Evolutionary conservation across 2,329 filamentous ascomycete genomes (phyloP).

Genomic region (Scleromitrula shiraiana): DNA sequence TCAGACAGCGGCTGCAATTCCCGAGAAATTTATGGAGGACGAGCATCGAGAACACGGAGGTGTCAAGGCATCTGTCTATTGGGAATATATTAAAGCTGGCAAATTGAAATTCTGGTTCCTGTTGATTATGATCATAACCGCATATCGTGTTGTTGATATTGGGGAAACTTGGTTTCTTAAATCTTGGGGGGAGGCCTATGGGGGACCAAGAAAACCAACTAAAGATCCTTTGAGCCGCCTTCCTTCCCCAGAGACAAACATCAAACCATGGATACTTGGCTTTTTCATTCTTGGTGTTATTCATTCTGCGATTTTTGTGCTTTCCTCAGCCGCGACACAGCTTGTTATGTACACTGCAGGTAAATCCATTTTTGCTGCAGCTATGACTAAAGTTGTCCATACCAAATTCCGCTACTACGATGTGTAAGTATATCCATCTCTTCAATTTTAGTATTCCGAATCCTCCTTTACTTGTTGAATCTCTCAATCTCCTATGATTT

Average conservation of each 20-base stretch:
- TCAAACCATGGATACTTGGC: constrained; percentile 65
- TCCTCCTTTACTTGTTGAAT: too few species aligned
- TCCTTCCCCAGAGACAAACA: constrained; percentile 58
- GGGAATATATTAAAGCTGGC: constrained; percentile 78
- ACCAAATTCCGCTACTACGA: constrained; percentile 90
- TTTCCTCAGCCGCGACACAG: constrained; percentile 60
- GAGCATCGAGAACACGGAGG: constrained; percentile 67
- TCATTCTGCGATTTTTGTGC: constrained; percentile 50
- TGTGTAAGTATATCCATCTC: too few species aligned
- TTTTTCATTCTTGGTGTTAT: constrained; percentile 59
- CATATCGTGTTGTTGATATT: constrained; percentile 58
- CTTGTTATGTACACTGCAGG: constrained; percentile 75
- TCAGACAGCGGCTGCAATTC: constrained; percentile 37
- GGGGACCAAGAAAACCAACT: constrained; percentile 26
- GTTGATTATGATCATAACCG: constrained; percentile 52
- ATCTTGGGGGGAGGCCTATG: constrained; percentile 75
- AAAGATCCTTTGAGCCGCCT: constrained; percentile 40
- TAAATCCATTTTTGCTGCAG: constrained; percentile 63
- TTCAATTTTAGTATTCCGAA: too few species aligned
- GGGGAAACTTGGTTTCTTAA: constrained; percentile 76
- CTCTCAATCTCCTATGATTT: too few species aligned
- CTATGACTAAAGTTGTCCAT: constrained; percentile 65
- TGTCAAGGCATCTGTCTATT: constrained; percentile 69
- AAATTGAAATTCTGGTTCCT: constrained; percentile 64
- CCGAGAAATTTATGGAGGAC: constrained; percentile 73